These are phyloP conservation scores for Datura wrightii DNA, from an alignment of 257 asterid genomes.

Conservation along the genomic window DNA sequence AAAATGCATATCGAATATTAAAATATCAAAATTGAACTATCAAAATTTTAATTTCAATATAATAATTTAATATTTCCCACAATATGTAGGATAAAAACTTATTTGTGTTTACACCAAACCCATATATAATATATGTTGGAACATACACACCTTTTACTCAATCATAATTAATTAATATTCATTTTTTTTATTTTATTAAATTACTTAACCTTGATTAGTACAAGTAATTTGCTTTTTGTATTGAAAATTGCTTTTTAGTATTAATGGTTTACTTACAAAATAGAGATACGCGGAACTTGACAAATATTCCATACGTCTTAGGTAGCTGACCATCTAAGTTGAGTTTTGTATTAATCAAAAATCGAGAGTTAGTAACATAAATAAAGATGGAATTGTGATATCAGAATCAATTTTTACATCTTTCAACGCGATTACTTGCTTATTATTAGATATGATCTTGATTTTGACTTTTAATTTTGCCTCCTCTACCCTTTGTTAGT, in stretches of 20 bases:
- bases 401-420: neutral
- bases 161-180: neutral
- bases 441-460: neutral
- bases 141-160: neutral
- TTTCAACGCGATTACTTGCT: neutral
- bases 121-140: neutral
- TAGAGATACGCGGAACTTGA: neutral
- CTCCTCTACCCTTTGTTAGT: neutral
- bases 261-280: neutral
- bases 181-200: neutral
- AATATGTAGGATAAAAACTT: neutral
- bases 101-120: neutral
- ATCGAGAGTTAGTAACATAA: neutral
- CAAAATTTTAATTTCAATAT: neutral
- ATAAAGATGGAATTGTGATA: neutral
- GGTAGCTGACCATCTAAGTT: conserved; percentile 26
- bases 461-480: conserved; percentile 1
- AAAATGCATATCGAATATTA: too few species aligned
- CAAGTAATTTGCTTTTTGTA: neutral
- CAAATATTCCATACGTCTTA: conserved; percentile 11
- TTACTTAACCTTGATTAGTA: neutral
- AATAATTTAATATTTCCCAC: neutral
- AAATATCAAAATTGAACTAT: too few species aligned
- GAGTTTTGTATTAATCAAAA: neutral
- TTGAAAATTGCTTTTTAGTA: neutral